A percentile compares a stretch with the other conserved stretches of the same genome.
Conservation (phyloP, 73 alveolate species). For the Paramecium caudatum region DNA sequence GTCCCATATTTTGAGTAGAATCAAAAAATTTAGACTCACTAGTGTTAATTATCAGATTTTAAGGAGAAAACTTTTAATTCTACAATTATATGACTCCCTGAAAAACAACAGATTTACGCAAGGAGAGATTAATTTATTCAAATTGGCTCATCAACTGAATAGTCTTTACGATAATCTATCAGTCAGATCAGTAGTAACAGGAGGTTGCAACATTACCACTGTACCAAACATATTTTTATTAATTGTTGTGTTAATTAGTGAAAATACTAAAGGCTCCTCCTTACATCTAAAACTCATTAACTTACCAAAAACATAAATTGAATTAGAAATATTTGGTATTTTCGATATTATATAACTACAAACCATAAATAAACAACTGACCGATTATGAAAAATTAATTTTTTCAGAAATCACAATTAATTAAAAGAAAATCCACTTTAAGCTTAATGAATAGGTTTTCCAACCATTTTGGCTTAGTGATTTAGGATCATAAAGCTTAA, state of each 20-base stretch:
- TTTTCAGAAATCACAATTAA: background rate
- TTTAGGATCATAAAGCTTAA: background rate
- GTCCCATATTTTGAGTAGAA: background rate
- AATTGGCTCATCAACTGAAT: background rate
- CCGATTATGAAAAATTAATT: constrained; percentile 1
- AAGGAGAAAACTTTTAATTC: constrained; percentile 10
- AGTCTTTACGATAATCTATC: background rate
- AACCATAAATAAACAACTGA: background rate
- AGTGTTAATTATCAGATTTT: background rate
- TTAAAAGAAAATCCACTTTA: background rate
- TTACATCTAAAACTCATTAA: background rate
- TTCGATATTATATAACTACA: background rate
- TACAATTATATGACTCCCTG: background rate
- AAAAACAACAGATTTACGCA: background rate
- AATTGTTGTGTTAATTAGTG: background rate
- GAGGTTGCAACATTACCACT: background rate
- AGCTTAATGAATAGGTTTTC: background rate
- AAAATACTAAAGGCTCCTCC: background rate
- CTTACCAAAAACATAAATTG: background rate
- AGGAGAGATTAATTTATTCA: background rate
- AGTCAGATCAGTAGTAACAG: background rate
- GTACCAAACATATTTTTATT: background rate
- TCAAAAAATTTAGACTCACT: background rate
- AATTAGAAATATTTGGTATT: background rate
- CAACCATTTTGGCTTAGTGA: background rate